phyloP scores from a whole-genome alignment of 1,139 yeast genomes.

The Suzukiozyma palmioleophila region DNA sequence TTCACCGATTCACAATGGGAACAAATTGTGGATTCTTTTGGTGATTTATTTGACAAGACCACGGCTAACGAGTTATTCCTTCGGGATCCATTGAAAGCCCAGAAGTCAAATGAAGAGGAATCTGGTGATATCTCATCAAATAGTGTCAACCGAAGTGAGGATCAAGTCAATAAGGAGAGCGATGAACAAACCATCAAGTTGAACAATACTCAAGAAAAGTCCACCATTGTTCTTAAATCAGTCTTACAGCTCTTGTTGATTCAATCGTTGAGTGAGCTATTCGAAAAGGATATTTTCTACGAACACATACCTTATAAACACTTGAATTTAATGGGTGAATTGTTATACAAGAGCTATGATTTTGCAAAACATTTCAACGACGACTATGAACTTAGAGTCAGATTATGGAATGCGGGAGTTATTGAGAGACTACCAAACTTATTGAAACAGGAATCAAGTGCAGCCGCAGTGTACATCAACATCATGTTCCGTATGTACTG shows the following conservation, averaged over 20 bases:
- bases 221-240: slow-evolving; percentile 85
- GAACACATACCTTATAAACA: slow-evolving; percentile 62
- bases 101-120: slow-evolving; percentile 7
- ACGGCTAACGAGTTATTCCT: slow-evolving; percentile 83
- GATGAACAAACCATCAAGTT: slow-evolving; percentile 23
- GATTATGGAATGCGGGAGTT: slow-evolving; percentile 88
- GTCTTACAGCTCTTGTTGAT: slow-evolving; percentile 86
- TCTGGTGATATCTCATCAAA: slow-evolving; percentile 6
- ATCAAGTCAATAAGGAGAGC: slow-evolving; percentile 9
- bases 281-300: slow-evolving; percentile 67
- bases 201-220: slow-evolving; percentile 49
- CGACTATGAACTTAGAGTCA: slow-evolving; percentile 77
- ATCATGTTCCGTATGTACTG: slow-evolving; percentile 78
- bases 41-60: slow-evolving; percentile 68
- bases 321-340: slow-evolving; percentile 53
- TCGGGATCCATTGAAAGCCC: slow-evolving; percentile 51
- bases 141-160: background rate
- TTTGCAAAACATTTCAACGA: slow-evolving; percentile 88
- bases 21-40: slow-evolving; percentile 60
- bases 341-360: slow-evolving; percentile 65
- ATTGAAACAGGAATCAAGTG: slow-evolving; percentile 84
- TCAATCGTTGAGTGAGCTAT: slow-evolving; percentile 77
- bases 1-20: slow-evolving; percentile 71
- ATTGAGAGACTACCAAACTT: slow-evolving; percentile 91
- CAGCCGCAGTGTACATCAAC: slow-evolving; percentile 83